Conservation (phyloP, 192 early-diverging fungal genomes). For the Coemansia sp. region DNA sequence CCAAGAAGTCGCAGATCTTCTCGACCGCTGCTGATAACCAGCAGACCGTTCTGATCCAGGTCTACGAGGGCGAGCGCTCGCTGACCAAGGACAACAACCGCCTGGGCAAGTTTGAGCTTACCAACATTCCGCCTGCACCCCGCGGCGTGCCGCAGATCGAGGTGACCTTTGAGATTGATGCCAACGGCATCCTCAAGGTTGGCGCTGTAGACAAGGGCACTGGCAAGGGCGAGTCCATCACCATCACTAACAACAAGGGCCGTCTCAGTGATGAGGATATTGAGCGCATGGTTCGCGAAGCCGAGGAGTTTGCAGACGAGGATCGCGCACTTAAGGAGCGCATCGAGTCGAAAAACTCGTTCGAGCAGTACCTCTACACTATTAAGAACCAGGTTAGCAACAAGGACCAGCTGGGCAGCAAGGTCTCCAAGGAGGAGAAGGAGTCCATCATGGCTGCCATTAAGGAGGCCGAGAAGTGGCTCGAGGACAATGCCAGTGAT, state of each 20-base stretch:
- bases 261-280: constrained; percentile 94
- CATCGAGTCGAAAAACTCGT: constrained; percentile 84
- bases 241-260: constrained; percentile 97
- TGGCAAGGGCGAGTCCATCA: constrained; percentile 94
- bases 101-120: constrained; percentile 96
- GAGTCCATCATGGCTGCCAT: constrained; percentile 78
- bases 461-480: constrained; percentile 77
- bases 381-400: constrained; percentile 87
- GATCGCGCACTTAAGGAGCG: constrained; percentile 79
- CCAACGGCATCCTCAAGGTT: constrained; percentile 92
- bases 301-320: constrained; percentile 91
- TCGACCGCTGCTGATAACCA: constrained; percentile 97
- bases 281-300: constrained; percentile 95
- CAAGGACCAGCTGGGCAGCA: constrained; percentile 79
- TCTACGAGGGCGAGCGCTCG: constrained; percentile 94
- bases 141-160: constrained; percentile 98
- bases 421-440: constrained; percentile 89
- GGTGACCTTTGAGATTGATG: constrained; percentile 94
- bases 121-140: constrained; percentile 88
- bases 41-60: constrained; percentile 92
- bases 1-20: constrained; percentile 99
- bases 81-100: constrained; percentile 99
- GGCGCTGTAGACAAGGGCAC: constrained; percentile 94
- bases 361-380: constrained; percentile 91
- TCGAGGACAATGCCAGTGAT: constrained; percentile 74